phyloP scores from a whole-genome alignment of 768 basidiomycete species.

The Auriscalpium microsporum region DNA sequence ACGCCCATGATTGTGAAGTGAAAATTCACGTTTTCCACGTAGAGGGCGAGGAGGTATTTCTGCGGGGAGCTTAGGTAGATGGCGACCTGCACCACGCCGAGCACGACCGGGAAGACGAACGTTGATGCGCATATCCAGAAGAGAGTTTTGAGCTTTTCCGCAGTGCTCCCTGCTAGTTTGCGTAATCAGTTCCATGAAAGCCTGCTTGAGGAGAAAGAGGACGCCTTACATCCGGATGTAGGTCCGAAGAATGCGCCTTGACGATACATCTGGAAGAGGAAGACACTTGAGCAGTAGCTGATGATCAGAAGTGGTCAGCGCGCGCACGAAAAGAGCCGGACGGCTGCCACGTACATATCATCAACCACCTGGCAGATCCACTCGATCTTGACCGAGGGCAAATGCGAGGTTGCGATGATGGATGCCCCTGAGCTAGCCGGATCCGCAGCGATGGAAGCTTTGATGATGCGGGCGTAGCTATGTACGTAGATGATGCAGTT shows the following conservation, averaged over 20 bases:
- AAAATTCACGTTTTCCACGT: conserved; percentile 14
- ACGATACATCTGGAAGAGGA: not conserved
- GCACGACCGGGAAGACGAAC: conserved; percentile 23
- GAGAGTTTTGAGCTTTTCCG: conserved; percentile 11
- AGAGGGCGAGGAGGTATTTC: conserved; percentile 9
- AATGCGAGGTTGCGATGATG: not conserved
- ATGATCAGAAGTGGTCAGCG: not conserved
- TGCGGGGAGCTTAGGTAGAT: conserved; percentile 1
- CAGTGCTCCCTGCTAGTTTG: conserved; percentile 3
- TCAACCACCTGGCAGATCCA: conserved; percentile 26
- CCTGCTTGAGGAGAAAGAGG: not conserved
- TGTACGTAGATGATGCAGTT: conserved; percentile 13
- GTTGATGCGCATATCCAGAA: conserved; percentile 24
- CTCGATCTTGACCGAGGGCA: conserved; percentile 16
- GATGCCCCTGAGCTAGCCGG: not conserved
- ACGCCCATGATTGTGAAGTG: conserved; percentile 24
- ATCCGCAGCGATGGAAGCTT: not conserved
- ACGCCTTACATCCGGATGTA: not conserved
- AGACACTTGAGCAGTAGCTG: not conserved
- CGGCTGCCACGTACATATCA: not conserved
- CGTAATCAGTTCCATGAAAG: not conserved
- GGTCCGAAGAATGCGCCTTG: not conserved
- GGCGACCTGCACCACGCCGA: conserved; percentile 19
- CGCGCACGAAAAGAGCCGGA: not conserved
- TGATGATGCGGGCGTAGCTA: not conserved